These are phyloP conservation scores for Flagelloscypha sp. DNA, from an alignment of 768 basidiomycete genomes.

Conservation along the genomic window DNA sequence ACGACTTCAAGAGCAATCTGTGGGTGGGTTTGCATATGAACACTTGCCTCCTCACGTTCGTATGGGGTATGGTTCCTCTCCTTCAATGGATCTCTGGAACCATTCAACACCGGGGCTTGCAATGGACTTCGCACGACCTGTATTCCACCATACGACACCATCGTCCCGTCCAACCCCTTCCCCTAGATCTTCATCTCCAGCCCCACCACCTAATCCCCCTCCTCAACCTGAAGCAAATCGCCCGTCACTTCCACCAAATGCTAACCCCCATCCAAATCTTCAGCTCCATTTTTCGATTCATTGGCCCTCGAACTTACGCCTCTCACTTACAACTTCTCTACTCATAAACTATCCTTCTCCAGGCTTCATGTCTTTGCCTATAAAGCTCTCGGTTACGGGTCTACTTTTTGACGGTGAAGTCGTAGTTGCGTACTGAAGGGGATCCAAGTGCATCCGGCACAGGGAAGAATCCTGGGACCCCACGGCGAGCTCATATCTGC, in stretches of 20 bases:
- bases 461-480: no score
- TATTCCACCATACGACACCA: constrained; percentile 15
- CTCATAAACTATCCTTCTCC: constrained; percentile 96
- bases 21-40: constrained; percentile 53
- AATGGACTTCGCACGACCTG: constrained; percentile 27
- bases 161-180: constrained; percentile 10
- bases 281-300: constrained; percentile 82
- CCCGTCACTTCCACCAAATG: constrained; percentile 20
- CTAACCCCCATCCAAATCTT: constrained; percentile 54
- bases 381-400: constrained; percentile 87
- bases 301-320: constrained; percentile 82
- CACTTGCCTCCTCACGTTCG: constrained; percentile 69
- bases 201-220: background rate
- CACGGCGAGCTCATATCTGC: constrained; percentile 78
- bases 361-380: constrained; percentile 94
- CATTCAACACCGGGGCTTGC: constrained; percentile 29
- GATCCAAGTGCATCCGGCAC: no score
- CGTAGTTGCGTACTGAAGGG: constrained; percentile 87
- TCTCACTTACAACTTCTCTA: constrained; percentile 86
- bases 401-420: constrained; percentile 82
- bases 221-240: background rate
- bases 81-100: constrained; percentile 41
- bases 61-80: no score
- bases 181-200: constrained; percentile 11
- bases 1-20: no score